phyloP scores from a whole-genome alignment of 345 rosid genomes.

The Hirschfeldia incana region DNA sequence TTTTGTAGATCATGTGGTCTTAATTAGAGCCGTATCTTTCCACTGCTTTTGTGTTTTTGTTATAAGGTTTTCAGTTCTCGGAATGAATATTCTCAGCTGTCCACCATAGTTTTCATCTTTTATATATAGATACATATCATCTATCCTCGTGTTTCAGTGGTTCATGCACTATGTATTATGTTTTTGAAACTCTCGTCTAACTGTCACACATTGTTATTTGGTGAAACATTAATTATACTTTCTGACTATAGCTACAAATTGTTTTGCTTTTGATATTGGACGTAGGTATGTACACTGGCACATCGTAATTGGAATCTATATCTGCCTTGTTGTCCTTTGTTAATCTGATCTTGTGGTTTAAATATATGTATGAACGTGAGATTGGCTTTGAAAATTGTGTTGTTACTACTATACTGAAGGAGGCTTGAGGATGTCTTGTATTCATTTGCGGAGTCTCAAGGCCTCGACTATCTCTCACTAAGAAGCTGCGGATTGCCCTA shows the following conservation, averaged over 20 bases:
- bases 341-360: background rate
- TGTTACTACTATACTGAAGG: slow-evolving; percentile 46
- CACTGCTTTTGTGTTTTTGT: background rate
- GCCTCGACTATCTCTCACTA: background rate
- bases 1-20: background rate
- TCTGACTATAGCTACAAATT: background rate
- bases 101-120: background rate
- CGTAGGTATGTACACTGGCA: background rate
- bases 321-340: background rate
- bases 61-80: background rate
- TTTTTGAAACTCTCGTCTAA: background rate
- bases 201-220: background rate
- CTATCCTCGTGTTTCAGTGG: background rate
- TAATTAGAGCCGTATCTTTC: background rate
- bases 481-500: background rate
- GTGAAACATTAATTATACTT: background rate
- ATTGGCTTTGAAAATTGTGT: slow-evolving; percentile 16
- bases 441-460: slow-evolving; percentile 87
- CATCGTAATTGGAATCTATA: too few species aligned
- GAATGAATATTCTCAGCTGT: background rate
- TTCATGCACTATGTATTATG: background rate
- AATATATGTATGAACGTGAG: background rate
- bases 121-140: background rate
- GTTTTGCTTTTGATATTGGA: background rate
- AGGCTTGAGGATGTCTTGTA: slow-evolving; percentile 81